Percentiles rank a stretch among this genome's conserved stretches.
These are phyloP conservation scores for Microdochium paspali DNA, from an alignment of 2,329 filamentous ascomycete genomes.

Conservation along the genomic window DNA sequence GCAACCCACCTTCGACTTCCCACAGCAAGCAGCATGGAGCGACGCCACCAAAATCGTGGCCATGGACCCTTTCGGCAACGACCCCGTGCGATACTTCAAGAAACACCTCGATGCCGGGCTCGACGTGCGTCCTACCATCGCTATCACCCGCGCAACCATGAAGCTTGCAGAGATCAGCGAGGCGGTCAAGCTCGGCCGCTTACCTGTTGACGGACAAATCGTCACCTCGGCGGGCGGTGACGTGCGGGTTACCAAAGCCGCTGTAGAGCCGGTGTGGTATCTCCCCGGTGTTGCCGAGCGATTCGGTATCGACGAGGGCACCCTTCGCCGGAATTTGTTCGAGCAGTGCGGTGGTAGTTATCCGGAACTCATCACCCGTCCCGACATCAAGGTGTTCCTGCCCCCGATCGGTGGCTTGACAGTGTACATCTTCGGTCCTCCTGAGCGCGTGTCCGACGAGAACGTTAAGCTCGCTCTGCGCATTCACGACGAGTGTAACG, in stretches of 20 bases:
- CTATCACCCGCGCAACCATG: constrained; percentile 89
- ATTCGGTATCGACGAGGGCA: constrained; percentile 90
- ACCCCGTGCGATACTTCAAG: constrained; percentile 72
- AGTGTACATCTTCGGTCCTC: constrained; percentile 94
- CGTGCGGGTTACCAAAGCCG: constrained; percentile 89
- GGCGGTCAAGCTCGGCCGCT: constrained; percentile 68
- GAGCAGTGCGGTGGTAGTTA: constrained; percentile 95
- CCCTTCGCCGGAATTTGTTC: constrained; percentile 77
- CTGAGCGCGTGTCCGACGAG: constrained; percentile 85
- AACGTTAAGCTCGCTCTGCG: constrained; percentile 72
- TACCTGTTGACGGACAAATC: constrained; percentile 77
- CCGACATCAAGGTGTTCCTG: constrained; percentile 90
- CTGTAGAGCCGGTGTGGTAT: constrained; percentile 88
- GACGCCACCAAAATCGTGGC: constrained; percentile 92
- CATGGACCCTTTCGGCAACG: constrained; percentile 91
- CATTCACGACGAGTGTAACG: constrained; percentile 80
- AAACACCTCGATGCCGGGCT: constrained; percentile 36
- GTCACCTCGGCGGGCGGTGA: constrained; percentile 81
- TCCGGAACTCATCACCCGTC: constrained; percentile 89
- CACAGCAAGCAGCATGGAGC: constrained; percentile 82
- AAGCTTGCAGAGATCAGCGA: constrained; percentile 91
- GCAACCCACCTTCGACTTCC: constrained; percentile 82
- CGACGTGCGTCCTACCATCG: constrained; percentile 84
- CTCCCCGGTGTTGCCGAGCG: constrained; percentile 80
- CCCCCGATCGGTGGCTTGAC: constrained; percentile 91